Evolutionary conservation across 768 basidiomycete species (phyloP).

Genomic region (Gymnopilus junonius): DNA sequence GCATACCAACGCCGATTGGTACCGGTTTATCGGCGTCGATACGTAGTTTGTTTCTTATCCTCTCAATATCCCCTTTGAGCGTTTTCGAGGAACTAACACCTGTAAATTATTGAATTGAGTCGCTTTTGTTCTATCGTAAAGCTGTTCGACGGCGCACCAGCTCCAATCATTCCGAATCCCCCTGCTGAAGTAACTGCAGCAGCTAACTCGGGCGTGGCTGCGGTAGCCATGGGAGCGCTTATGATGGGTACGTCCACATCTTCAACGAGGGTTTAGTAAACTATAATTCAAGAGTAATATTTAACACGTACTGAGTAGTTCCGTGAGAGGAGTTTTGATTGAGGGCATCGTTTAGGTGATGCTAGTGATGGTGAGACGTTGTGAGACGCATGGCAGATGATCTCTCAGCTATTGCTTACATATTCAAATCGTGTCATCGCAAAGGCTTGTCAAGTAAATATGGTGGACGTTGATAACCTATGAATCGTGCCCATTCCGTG

Average conservation of each 20-base stretch:
- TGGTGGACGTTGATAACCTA: no score
- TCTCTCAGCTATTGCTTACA: no score
- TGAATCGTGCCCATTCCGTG: no score
- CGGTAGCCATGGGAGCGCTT: slow-evolving; percentile 62
- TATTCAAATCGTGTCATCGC: no score
- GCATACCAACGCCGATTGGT: slow-evolving; percentile 61
- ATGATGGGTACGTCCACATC: slow-evolving; percentile 56
- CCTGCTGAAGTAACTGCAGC: slow-evolving; percentile 55
- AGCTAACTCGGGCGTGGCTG: slow-evolving; percentile 33
- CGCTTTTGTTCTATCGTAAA: background rate
- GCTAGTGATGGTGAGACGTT: background rate
- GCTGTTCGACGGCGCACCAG: slow-evolving; percentile 41
- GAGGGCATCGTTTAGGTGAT: background rate
- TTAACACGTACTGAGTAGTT: background rate
- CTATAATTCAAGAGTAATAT: no score
- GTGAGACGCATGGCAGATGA: no score
- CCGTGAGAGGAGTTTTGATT: background rate
- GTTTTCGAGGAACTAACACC: slow-evolving; percentile 40
- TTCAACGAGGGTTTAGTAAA: slow-evolving; percentile 17
- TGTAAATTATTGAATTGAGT: slow-evolving; percentile 17
- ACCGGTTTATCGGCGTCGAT: slow-evolving; percentile 36
- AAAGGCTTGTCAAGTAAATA: no score
- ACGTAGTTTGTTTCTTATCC: slow-evolving; percentile 38
- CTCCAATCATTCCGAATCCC: slow-evolving; percentile 59
- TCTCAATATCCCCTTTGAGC: slow-evolving; percentile 44